Evolutionary conservation across 495 filamentous ascomycete genomes (phyloP).

Genomic region (Daldinia concentrica): DNA sequence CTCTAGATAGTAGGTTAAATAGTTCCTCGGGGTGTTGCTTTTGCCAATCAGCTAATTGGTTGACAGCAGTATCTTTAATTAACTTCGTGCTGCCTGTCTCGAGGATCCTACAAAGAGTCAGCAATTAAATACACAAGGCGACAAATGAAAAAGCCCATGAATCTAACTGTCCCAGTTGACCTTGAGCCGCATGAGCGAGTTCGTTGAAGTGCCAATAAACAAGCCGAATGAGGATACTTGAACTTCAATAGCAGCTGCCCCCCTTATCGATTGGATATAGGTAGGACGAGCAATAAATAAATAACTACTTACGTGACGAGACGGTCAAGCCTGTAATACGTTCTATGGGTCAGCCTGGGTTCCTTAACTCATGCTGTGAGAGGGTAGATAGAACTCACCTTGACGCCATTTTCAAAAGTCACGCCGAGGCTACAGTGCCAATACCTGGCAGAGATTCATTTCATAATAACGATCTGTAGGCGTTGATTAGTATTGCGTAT

Average conservation of each 20-base stretch:
- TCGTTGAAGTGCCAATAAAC: neutral
- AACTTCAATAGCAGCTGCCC: neutral
- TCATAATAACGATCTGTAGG: conserved; percentile 40
- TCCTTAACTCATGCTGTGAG: conserved; percentile 9
- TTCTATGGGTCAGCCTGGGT: conserved; percentile 31
- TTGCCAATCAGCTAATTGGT: conserved; percentile 96
- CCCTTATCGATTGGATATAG: neutral
- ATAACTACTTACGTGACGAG: conserved; percentile 83
- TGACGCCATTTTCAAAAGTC: conserved; percentile 61
- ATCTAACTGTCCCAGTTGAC: neutral
- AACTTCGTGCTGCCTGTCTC: conserved; percentile 95
- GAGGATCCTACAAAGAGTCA: conserved; percentile 71
- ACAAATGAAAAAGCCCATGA: neutral
- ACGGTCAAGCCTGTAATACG: conserved; percentile 75
- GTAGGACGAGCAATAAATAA: conserved; percentile 14
- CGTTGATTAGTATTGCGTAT: conserved; percentile 12
- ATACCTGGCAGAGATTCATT: conserved; percentile 40
- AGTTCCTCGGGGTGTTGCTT: conserved; percentile 97
- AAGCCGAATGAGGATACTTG: neutral
- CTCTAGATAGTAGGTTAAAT: conserved; percentile 95
- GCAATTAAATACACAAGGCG: conserved; percentile 12
- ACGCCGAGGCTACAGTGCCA: conserved; percentile 45
- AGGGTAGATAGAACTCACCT: conserved; percentile 52
- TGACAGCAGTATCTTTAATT: conserved; percentile 94
- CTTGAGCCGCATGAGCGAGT: neutral